Conservation (phyloP, 2,329 filamentous ascomycete genomes). For the Beauveria sp. region DNA sequence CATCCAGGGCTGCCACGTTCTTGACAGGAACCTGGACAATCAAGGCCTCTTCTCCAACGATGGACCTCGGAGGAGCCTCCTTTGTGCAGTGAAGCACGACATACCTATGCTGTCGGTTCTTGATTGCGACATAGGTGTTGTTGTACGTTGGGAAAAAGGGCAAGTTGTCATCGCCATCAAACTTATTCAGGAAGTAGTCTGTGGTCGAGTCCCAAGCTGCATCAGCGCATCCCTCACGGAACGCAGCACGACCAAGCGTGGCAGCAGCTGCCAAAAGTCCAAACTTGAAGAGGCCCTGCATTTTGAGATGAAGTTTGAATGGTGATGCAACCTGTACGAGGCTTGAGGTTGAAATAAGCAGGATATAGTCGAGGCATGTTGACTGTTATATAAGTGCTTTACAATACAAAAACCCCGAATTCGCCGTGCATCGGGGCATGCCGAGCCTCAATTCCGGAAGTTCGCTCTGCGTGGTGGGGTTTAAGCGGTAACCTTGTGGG, state of each 20-base stretch:
- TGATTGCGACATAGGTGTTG: constrained; percentile 11
- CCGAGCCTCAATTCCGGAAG: neutral
- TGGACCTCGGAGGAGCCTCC: constrained; percentile 4
- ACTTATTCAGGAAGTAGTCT: constrained; percentile 8
- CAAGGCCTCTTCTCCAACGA: constrained; percentile 4
- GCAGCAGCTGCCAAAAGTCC: neutral
- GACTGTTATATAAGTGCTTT: neutral
- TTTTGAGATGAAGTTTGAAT: neutral
- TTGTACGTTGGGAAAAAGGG: constrained; percentile 8
- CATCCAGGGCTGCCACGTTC: constrained; percentile 9
- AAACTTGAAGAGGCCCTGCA: constrained; percentile 1
- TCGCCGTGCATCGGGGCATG: neutral
- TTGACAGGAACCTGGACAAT: constrained; percentile 8
- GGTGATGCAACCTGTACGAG: neutral
- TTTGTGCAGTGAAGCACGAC: constrained; percentile 12
- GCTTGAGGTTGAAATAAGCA: neutral
- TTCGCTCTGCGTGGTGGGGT: neutral
- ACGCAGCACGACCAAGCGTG: constrained; percentile 1
- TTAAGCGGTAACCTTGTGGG: neutral
- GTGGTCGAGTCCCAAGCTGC: constrained; percentile 10
- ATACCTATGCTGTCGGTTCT: constrained; percentile 6
- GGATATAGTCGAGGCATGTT: neutral
- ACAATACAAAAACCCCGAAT: neutral
- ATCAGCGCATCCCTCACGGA: constrained; percentile 6
- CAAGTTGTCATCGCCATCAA: neutral